phyloP scores from a whole-genome alignment of 306 rosid species.

The barrel medic (Medicago truncatula) region DNA sequence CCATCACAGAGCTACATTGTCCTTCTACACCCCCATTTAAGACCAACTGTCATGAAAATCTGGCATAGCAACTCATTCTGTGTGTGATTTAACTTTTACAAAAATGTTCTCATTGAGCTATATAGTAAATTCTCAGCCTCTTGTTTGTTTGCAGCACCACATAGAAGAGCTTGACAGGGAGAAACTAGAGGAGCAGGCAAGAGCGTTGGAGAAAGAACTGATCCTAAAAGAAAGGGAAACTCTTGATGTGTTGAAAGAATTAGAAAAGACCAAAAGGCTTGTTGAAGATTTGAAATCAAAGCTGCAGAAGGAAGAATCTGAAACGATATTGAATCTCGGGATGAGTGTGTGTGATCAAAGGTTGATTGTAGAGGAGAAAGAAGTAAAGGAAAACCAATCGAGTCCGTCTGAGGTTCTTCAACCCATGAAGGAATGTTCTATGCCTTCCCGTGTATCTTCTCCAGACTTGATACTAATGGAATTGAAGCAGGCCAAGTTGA shows the following conservation, averaged over 20 bases:
- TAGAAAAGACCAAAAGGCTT: slow-evolving; percentile 55
- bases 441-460: slow-evolving; percentile 34
- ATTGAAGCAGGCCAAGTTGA: slow-evolving; percentile 87
- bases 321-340: slow-evolving; percentile 17
- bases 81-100: neutral
- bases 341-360: slow-evolving; percentile 2
- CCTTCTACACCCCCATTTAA: slow-evolving; percentile 4
- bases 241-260: slow-evolving; percentile 54
- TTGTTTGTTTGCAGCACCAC: slow-evolving; percentile 28
- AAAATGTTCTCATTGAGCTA: slow-evolving; percentile 10
- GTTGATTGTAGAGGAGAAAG: slow-evolving; percentile 28
- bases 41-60: neutral
- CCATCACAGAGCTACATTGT: neutral
- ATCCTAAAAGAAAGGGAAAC: slow-evolving; percentile 57
- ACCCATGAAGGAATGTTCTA: slow-evolving; percentile 38
- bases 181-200: slow-evolving; percentile 50
- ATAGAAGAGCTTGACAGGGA: slow-evolving; percentile 28
- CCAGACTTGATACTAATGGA: slow-evolving; percentile 61
- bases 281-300: slow-evolving; percentile 50
- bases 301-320: slow-evolving; percentile 47
- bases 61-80: neutral
- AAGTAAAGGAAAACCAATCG: slow-evolving; percentile 36
- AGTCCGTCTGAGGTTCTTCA: slow-evolving; percentile 9
- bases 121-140: neutral
- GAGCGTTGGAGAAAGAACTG: slow-evolving; percentile 52